Conservation (phyloP, 176 grass and related monocot genomes). For the maize (Zea mays) region Zm-B73-REFERENCE-NAM-5.0 NC_050100.1:163130501-163131000, state of each 20-base stretch:
- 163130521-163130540: constrained; percentile 16
- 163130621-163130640: constrained; percentile 46
- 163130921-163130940: constrained; percentile 37
- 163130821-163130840: constrained; percentile 50
- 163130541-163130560: constrained; percentile 57
- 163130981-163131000: constrained; percentile 13
- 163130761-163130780: constrained; percentile 62
- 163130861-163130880: constrained; percentile 61
- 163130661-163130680: constrained; percentile 65
- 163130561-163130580: constrained; percentile 35
- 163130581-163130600: constrained; percentile 43
- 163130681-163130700: constrained; percentile 44
- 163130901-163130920: constrained; percentile 38
- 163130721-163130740: constrained; percentile 39
- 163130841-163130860: constrained; percentile 49
- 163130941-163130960: constrained; percentile 33
- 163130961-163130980: constrained; percentile 51
- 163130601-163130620: constrained; percentile 46
- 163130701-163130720: constrained; percentile 47
- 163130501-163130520: constrained; percentile 17
- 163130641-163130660: constrained; percentile 65
- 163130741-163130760: constrained; percentile 43
- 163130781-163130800: constrained; percentile 53
- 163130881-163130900: constrained; percentile 25
- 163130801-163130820: constrained; percentile 53